These are phyloP conservation scores for Rhipidocladum racemiflorum DNA, from an alignment of 176 grass and related monocot species.

Conservation along the genomic window DNA sequence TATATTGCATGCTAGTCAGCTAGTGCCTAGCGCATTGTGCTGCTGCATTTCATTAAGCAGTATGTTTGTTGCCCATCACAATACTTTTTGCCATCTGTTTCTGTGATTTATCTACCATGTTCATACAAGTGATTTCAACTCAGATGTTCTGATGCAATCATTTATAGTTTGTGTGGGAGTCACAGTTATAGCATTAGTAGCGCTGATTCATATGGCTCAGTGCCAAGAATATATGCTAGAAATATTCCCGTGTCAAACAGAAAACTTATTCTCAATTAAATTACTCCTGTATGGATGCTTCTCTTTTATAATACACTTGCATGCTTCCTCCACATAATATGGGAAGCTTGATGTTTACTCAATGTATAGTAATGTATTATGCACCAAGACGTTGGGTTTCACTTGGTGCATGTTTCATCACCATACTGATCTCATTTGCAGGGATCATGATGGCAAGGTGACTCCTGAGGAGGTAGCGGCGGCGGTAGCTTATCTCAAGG, in stretches of 20 bases:
- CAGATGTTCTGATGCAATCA: background rate
- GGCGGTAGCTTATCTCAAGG: constrained; percentile 66
- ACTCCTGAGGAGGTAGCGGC: constrained; percentile 78
- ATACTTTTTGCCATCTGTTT: background rate
- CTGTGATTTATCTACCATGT: constrained; percentile 20
- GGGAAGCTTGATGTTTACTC: background rate
- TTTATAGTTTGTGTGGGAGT: background rate
- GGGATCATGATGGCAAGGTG: constrained; percentile 91
- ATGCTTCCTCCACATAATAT: background rate
- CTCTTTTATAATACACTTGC: background rate
- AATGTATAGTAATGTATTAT: background rate
- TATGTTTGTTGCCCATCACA: background rate
- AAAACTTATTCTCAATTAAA: background rate
- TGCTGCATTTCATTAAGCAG: background rate
- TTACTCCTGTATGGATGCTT: background rate
- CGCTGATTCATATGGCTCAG: background rate
- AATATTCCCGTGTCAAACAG: background rate
- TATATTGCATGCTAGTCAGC: constrained; percentile 6
- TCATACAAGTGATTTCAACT: constrained; percentile 12
- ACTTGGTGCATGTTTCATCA: constrained; percentile 6
- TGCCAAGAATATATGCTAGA: background rate
- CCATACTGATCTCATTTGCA: constrained; percentile 27
- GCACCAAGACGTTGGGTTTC: background rate
- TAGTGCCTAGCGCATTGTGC: constrained; percentile 5
- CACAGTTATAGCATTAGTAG: constrained; percentile 1